Percentiles rank a stretch among this genome's conserved stretches.
These are phyloP conservation scores for Mycena leptocephala DNA, from an alignment of 768 basidiomycete species.

Conservation along the genomic window DNA sequence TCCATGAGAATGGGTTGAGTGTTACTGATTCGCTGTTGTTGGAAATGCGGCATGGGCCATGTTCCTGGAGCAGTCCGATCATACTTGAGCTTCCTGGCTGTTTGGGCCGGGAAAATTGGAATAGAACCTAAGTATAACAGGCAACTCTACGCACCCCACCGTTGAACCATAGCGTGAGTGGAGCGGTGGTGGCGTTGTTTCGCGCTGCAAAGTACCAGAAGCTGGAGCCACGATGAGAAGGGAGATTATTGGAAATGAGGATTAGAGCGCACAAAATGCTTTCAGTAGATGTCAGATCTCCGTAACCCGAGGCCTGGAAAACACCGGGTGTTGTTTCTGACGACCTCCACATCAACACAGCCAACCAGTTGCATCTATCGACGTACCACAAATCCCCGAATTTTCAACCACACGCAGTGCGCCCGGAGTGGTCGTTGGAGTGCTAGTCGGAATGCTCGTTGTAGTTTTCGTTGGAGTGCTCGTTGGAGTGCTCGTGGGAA, in stretches of 20 bases:
- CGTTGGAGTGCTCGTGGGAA: no score
- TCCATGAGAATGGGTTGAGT: no score
- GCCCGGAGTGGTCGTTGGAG: no score
- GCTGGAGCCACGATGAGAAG: constrained; percentile 38
- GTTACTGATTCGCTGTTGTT: no score
- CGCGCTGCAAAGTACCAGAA: constrained; percentile 65
- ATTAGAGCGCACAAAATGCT: constrained; percentile 55
- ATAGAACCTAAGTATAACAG: no score
- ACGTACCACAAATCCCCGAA: constrained; percentile 30
- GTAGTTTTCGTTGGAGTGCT: no score
- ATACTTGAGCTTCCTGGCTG: no score
- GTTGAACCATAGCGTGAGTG: constrained; percentile 62
- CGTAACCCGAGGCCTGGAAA: constrained; percentile 60
- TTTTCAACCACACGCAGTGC: constrained; percentile 1
- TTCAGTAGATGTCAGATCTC: constrained; percentile 53
- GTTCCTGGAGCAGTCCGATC: no score
- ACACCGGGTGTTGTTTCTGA: constrained; percentile 47
- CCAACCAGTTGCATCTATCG: background rate
- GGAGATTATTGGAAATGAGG: background rate
- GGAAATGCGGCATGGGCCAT: no score
- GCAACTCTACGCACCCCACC: no score
- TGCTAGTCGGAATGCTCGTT: no score
- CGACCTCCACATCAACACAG: background rate
- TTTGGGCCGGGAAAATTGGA: no score
- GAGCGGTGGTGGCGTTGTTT: constrained; percentile 54